Base-by-base conservation (phyloP, 2,329 filamentous ascomycete species). In the Fusarium floridanum region DNA sequence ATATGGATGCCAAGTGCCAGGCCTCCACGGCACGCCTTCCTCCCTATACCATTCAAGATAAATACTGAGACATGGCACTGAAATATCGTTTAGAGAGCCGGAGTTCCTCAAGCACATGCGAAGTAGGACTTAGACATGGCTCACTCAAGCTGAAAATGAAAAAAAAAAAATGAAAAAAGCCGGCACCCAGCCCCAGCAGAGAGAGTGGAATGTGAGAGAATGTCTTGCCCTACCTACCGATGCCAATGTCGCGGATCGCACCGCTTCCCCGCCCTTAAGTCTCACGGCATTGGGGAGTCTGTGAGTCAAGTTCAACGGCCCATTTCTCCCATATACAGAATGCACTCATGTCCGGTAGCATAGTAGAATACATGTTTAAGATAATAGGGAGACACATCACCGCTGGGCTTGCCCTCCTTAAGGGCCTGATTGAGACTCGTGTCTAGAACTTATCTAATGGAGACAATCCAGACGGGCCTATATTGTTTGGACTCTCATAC, bases 401-500 rank as follows among this genome's bases (percentile, higher is more conserved):
- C 2, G 9, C 16, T 27, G 14, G 3, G 8, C 11, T 6, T 17
- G 8, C 5, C 45, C 45, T 27, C 7, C 8, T 10, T 11, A 5
- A 39, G 45, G 16, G 8, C 4, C 8, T 27, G 5, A 5, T 24
- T 17, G 14, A 17, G 22, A 27, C 16, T 29, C 9, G 11, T 53
- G 48, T 53, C 48, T 53, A 8, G 6, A 12, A n/a, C 9, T 29
- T 8, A 53, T 53, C 16, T 29, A 53, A 53, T 16, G 3, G 48
- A 53, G 6, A 53, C 24, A n/a, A 2, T n/a, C 16, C 24, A 29
- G 16, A 7, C 9, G 2, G 6, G 16, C 9, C 24, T 6, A n/a
- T 7, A 9, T n/a, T 29, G 3, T 2, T 5, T 29, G 0, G 2
- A 6, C 24, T 11, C 16, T 12, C 16, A n/a, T 2, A n/a, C 5